Conservation (phyloP, 2,329 filamentous ascomycete genomes). For the Aspergillus arachidicola region DNA sequence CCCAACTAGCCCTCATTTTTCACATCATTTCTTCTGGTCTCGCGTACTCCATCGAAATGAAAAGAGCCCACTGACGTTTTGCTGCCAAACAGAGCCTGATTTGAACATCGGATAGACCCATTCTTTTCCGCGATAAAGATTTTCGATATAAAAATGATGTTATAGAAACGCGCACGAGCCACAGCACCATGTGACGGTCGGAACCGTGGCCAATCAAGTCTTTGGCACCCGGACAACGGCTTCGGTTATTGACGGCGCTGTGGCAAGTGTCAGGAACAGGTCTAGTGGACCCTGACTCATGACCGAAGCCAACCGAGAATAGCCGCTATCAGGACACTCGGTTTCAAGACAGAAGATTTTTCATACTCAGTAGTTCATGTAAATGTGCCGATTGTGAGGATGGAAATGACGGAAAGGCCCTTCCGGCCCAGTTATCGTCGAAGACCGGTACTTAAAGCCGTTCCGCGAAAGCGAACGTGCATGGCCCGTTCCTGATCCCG, state of each 20-base stretch:
- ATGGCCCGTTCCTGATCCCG: constrained; percentile 1
- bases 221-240: accelerated
- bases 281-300: neutral
- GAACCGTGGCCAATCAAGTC: neutral
- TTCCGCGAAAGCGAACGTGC: neutral
- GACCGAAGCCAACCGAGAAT: neutral
- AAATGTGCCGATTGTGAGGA: neutral
- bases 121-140: constrained; percentile 21
- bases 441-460: neutral
- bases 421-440: neutral
- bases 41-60: neutral
- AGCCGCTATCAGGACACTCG: constrained; percentile 2
- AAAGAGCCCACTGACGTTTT: constrained; percentile 2
- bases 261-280: neutral
- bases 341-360: constrained; percentile 1
- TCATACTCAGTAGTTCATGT: neutral
- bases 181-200: neutral
- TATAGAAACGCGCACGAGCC: constrained; percentile 2
- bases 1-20: constrained; percentile 3
- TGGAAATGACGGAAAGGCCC: neutral
- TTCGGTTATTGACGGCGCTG: constrained; percentile 4
- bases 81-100: constrained; percentile 9
- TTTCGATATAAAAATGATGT: constrained; percentile 5
- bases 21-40: constrained; percentile 1
- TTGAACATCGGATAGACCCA: constrained; percentile 11